phyloP scores from a whole-genome alignment of 257 asterid species.

The Ilex aquifolium region DNA sequence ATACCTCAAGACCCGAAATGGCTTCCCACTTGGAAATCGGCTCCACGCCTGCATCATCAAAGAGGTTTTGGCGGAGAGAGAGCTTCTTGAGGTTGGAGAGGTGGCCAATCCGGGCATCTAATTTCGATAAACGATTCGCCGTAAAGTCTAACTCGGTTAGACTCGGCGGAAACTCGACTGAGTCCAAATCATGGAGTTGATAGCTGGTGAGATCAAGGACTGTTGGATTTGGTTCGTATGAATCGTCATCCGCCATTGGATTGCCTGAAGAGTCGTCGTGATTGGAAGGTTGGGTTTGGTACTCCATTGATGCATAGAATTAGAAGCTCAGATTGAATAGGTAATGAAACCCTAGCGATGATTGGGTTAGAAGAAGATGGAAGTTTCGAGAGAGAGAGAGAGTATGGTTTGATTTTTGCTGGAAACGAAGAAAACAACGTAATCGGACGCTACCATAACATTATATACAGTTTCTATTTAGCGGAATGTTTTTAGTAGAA shows the following conservation, averaged over 20 bases:
- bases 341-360: background rate
- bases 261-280: conserved; percentile 11
- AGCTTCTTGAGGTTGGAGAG: conserved; percentile 76
- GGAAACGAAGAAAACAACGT: too few species aligned
- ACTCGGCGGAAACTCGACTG: conserved; percentile 59
- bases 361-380: background rate
- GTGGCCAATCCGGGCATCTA: conserved; percentile 77
- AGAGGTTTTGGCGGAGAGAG: conserved; percentile 86
- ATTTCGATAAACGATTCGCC: conserved; percentile 69
- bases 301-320: background rate
- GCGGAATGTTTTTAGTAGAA: too few species aligned
- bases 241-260: conserved; percentile 24
- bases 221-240: conserved; percentile 18
- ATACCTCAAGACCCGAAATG: conserved; percentile 68
- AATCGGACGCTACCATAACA: too few species aligned
- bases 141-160: conserved; percentile 85
- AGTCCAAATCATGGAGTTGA: conserved; percentile 84
- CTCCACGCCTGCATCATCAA: conserved; percentile 51
- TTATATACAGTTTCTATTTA: too few species aligned
- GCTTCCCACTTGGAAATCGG: conserved; percentile 65
- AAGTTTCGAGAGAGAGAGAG: too few species aligned
- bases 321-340: background rate
- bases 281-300: conserved; percentile 12
- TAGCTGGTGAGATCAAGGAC: conserved; percentile 76
- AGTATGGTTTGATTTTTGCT: background rate